Base-by-base conservation (phyloP, 139 green algal species). In the Marvania coccoides region DNA sequence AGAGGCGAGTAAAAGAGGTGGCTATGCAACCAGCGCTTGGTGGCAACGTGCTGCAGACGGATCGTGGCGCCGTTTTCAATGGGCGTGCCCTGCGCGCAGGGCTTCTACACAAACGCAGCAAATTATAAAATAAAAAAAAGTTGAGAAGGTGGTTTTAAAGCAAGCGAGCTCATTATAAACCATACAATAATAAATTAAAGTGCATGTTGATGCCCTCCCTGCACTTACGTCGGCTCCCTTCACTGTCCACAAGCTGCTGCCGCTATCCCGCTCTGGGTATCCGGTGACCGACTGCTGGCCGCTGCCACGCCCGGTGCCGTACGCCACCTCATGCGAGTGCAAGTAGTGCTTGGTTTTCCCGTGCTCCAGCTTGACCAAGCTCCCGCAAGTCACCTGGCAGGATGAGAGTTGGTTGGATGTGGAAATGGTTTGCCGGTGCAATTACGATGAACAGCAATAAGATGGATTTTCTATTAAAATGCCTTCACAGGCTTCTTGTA, bases 251-350 rank as follows among this genome's bases (percentile, higher is more conserved):
- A 92, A 87, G 78, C 80, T 90, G 46, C 84, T 81, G 2, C 64
- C 72, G 30, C 93, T 85, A 42, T 92, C 87, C 10, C 65, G 61
- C 3, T 67, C 65, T 1, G 81, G 65, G 45, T 75, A 89, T 8
- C 70, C 83, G 1, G 92, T 98, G 4, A 98, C 92, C 1, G 81
- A 91, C 63, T 98, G 92, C 71, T 98, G 92, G 10, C 87, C 86
- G 58, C 77, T 90, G 28, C 90, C 89, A 7, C 69, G n/a, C 3
- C 69, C 69, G 10, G 73, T 80, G 45, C 85, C 88, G 63, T 97
- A 97, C 0, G 67, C 60, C 14, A 96, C 84, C 38, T 95, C 83
- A 38, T 97, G 91, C 4, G 83, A 93, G 71, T 98, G 88, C 47
- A 98, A 69, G 26, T 81, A 42, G 8, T 75, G 69, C 14, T 75